phyloP scores from a whole-genome alignment of 2,329 filamentous ascomycete species.

The Arthroderma sp. region DNA sequence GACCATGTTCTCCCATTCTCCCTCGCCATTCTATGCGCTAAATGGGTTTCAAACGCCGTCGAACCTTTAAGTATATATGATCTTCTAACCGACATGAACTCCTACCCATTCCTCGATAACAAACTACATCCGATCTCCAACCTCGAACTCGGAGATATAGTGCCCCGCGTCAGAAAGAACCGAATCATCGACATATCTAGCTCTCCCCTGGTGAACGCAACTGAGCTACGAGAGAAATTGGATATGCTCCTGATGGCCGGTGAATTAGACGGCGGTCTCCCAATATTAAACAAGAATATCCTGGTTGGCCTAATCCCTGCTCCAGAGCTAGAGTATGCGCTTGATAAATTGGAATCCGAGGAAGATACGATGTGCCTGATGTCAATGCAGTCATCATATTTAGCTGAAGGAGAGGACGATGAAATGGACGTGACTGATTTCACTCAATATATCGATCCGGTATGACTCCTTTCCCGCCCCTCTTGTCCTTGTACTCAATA shows the following conservation, averaged over 20 bases:
- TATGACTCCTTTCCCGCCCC: slow-evolving; percentile 32
- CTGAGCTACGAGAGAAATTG: slow-evolving; percentile 65
- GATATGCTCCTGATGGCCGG: slow-evolving; percentile 71
- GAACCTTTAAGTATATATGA: slow-evolving; percentile 96
- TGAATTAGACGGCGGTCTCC: slow-evolving; percentile 82
- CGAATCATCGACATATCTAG: slow-evolving; percentile 78
- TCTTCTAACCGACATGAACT: slow-evolving; percentile 89
- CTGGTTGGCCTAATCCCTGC: slow-evolving; percentile 86
- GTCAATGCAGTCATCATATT: slow-evolving; percentile 47
- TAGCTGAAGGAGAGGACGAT: slow-evolving; percentile 49
- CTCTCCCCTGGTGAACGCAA: slow-evolving; percentile 67
- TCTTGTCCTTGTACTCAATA: background rate
- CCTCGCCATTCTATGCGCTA: slow-evolving; percentile 80
- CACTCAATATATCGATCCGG: slow-evolving; percentile 79
- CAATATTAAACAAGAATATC: slow-evolving; percentile 65
- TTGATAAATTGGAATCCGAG: slow-evolving; percentile 73
- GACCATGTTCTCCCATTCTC: slow-evolving; percentile 95
- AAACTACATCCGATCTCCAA: slow-evolving; percentile 89
- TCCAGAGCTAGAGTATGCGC: slow-evolving; percentile 82
- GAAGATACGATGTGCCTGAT: slow-evolving; percentile 64
- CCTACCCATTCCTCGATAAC: slow-evolving; percentile 94
- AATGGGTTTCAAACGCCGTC: slow-evolving; percentile 93
- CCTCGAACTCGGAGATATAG: slow-evolving; percentile 74
- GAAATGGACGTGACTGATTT: slow-evolving; percentile 64
- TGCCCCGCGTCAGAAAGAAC: slow-evolving; percentile 60